Evolutionary conservation across 2,329 filamentous ascomycete species (phyloP).

Genomic region (Purpureocillium lavendulum): DNA sequence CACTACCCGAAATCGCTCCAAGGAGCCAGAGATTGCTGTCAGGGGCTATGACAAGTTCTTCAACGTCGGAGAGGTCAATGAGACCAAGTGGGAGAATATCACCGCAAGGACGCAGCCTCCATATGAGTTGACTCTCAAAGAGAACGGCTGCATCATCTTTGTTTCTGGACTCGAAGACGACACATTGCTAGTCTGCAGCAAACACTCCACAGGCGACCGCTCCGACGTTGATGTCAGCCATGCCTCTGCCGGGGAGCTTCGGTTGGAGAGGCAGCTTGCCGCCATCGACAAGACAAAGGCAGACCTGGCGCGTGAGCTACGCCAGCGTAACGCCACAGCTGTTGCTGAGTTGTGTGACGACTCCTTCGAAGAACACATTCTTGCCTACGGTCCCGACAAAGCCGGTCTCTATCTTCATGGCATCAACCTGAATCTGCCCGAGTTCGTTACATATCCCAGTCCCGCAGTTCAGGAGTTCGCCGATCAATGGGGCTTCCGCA

Average conservation of each 20-base stretch:
- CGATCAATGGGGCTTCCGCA: constrained; percentile 86
- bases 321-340: constrained; percentile 79
- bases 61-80: constrained; percentile 74
- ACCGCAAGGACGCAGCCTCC: constrained; percentile 68
- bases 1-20: constrained; percentile 61
- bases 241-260: constrained; percentile 72
- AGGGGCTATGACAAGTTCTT: constrained; percentile 99
- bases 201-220: constrained; percentile 87
- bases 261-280: constrained; percentile 72
- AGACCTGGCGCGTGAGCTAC: constrained; percentile 69
- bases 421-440: constrained; percentile 89
- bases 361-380: constrained; percentile 90
- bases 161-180: constrained; percentile 85
- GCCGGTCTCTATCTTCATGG: constrained; percentile 93
- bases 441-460: constrained; percentile 82
- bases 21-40: constrained; percentile 68
- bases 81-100: constrained; percentile 79
- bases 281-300: constrained; percentile 68
- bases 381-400: constrained; percentile 74
- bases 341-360: constrained; percentile 97
- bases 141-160: constrained; percentile 99
- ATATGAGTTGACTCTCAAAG: constrained; percentile 93
- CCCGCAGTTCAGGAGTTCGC: constrained; percentile 82
- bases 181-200: constrained; percentile 92
- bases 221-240: constrained; percentile 67